Evolutionary conservation across 2,329 filamentous ascomycete species (phyloP).

Genomic region (Monosporascus ibericus): DNA sequence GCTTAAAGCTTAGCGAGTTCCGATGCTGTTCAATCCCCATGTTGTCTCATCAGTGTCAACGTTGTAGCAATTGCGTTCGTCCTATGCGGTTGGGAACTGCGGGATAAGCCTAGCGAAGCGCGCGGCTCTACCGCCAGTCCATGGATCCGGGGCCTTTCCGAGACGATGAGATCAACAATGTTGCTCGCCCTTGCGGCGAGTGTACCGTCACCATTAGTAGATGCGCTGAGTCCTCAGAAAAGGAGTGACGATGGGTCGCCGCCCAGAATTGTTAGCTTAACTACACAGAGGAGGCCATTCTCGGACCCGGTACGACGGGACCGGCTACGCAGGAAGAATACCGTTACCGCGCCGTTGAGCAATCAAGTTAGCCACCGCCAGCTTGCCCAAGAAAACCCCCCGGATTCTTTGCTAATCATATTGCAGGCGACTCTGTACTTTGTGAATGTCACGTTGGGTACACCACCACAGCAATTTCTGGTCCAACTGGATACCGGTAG

Average conservation of each 20-base stretch:
- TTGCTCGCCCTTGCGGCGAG: conserved; percentile 20
- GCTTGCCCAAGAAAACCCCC: not conserved
- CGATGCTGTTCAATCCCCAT: not conserved
- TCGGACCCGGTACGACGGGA: conserved; percentile 38
- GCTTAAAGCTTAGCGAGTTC: not conserved
- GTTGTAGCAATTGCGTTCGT: not conserved
- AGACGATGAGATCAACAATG: conserved; percentile 19
- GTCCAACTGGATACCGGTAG: conserved; percentile 64
- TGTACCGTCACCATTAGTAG: conserved; percentile 16
- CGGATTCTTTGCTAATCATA: conserved; percentile 13
- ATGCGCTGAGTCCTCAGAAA: conserved; percentile 21
- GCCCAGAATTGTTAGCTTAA: conserved; percentile 40
- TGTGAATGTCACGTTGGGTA: conserved; percentile 57
- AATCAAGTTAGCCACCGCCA: conserved; percentile 42
- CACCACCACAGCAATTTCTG: conserved; percentile 50
- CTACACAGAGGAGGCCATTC: conserved; percentile 34
- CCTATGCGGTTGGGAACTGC: not conserved
- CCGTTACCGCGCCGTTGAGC: conserved; percentile 41
- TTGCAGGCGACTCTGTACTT: conserved; percentile 56
- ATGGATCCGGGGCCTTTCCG: not conserved
- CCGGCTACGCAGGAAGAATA: conserved; percentile 37
- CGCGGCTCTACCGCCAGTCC: no score
- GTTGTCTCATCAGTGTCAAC: not conserved
- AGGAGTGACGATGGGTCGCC: conserved; percentile 5
- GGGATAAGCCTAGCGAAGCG: not conserved